Evolutionary conservation across 192 early-diverging fungal species (phyloP), one percentile per base, ranked within the genome.

Genomic region (Backusella parvicylindrica): DNA sequence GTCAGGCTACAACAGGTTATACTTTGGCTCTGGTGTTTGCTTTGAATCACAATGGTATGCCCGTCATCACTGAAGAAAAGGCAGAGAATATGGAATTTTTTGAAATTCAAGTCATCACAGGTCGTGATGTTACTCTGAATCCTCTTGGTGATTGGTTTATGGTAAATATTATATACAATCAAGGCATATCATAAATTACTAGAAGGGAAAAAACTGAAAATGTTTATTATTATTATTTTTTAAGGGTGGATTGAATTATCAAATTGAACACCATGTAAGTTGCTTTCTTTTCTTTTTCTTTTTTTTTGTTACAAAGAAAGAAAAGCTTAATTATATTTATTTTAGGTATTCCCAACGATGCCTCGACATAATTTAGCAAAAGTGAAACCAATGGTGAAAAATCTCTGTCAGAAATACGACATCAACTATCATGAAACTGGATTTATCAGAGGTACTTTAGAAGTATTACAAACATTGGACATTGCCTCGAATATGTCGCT

Each of bases 41-140:
- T 28, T 78, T 95, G 31, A 95, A 95, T 80, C 94, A 95, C 82
- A 92, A 89, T 82, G 93, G 94, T 64, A 95, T 94, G 93, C 88
- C 91, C 6, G 84, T 95, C 28, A 91, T 92, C 80, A 84, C 88
- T 5, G 71, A 84, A 60, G 81, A 89, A 40, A 85, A 92, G 75
- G 82, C 90, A 50, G 79, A 85, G 21, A 75, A 85, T 2, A 90
- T 91, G 83, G 89, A 93, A 6, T 95, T 94, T 75, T 94, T 89
- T 75, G 85, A 89, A 66, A 87, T 93, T 37, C 89, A 92, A 64
- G 86, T 93, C 64, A 77, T 89, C 16, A 94, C 94, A 60, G 94
- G 92, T 28, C 89, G 94, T 71, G 88, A 94, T 84, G 91, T 95
- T 33, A 75, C 79, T 60, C 73, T 87, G 16, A 75, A 72, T 77